phyloP scores from a whole-genome alignment of 1,284 basidiomycete genomes.

The Microbotryum scabiosae region DNA sequence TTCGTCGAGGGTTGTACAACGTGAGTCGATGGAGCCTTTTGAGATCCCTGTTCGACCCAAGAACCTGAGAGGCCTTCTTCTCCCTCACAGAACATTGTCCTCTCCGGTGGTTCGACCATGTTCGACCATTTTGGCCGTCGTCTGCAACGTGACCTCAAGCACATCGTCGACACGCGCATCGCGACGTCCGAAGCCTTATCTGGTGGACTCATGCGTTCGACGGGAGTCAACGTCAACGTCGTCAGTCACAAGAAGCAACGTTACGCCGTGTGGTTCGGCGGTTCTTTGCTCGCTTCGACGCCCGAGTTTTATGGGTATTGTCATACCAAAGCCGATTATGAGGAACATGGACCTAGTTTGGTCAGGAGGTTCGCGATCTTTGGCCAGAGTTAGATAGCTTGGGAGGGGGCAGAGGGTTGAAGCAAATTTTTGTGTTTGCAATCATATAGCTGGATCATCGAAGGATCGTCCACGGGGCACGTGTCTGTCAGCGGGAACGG shows the following conservation, averaged over 20 bases:
- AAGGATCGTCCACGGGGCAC: no score
- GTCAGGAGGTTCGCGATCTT: constrained; percentile 29
- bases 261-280: constrained; percentile 98
- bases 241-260: constrained; percentile 97
- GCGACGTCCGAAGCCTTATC: constrained; percentile 66
- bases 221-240: constrained; percentile 91
- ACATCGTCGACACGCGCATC: constrained; percentile 83
- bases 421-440: background rate
- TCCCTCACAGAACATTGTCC: constrained; percentile 67
- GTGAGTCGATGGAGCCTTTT: constrained; percentile 42
- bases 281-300: constrained; percentile 84
- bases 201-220: constrained; percentile 71
- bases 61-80: background rate
- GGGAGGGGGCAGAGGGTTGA: background rate
- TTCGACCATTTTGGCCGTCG: constrained; percentile 95
- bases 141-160: constrained; percentile 88
- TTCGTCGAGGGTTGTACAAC: constrained; percentile 88
- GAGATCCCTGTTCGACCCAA: background rate
- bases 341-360: constrained; percentile 20
- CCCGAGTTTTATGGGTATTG: constrained; percentile 97
- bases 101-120: constrained; percentile 94
- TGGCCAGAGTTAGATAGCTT: constrained; percentile 13
- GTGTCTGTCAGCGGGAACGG: no score
- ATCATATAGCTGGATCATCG: no score
- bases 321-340: constrained; percentile 78